Conservation (phyloP, 176 grass and related monocot genomes). For the Lolium multiflorum region DNA sequence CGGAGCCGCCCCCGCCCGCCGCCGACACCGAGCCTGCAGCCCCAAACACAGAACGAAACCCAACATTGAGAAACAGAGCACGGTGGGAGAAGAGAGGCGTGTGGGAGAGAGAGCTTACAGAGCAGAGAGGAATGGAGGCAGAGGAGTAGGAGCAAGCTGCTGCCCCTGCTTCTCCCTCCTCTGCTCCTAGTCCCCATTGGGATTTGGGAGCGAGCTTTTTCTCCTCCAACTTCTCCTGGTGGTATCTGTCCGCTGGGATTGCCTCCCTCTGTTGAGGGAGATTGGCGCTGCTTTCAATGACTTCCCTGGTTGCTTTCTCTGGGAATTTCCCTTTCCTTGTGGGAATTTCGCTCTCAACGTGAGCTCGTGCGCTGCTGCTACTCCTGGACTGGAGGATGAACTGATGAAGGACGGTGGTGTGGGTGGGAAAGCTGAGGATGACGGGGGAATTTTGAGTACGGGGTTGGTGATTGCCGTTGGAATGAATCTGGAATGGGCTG, state of each 20-base stretch:
- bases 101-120: slow-evolving; percentile 42
- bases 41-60: neutral
- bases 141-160: slow-evolving; percentile 31
- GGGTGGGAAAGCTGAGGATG: neutral
- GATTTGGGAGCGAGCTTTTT: slow-evolving; percentile 42
- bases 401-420: neutral
- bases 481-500: slow-evolving; percentile 23
- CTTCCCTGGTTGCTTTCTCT: slow-evolving; percentile 47
- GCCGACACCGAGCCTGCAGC: slow-evolving; percentile 18
- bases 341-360: neutral
- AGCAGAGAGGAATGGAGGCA: slow-evolving; percentile 44
- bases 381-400: neutral
- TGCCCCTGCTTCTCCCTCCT: slow-evolving; percentile 35
- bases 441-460: neutral
- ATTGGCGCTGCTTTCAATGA: slow-evolving; percentile 36
- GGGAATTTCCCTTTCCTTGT: slow-evolving; percentile 26
- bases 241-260: neutral
- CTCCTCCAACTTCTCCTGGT: neutral
- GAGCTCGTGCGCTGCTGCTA: slow-evolving; percentile 1
- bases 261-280: slow-evolving; percentile 32
- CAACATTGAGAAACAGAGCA: slow-evolving; percentile 29
- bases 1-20: slow-evolving; percentile 23
- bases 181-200: slow-evolving; percentile 64
- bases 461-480: slow-evolving; percentile 28
- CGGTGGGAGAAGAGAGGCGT: neutral